Evolutionary conservation across 352 stramenopile genomes (phyloP), one percentile per base, ranked within the genome.

Genomic region (Chrysophaeum taylorii): DNA sequence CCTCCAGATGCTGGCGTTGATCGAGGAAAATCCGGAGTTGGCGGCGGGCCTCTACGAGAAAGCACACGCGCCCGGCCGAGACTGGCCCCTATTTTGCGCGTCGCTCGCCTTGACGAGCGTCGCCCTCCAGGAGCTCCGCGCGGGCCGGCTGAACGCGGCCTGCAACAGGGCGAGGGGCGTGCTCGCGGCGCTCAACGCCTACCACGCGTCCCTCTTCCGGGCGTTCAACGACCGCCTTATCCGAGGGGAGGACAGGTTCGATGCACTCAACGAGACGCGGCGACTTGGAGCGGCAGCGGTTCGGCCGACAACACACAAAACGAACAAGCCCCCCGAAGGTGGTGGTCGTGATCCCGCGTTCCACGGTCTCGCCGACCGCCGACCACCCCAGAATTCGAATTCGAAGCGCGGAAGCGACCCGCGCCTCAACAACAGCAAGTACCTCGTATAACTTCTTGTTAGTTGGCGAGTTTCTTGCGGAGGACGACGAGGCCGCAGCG

Each of bases 1-100:
- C 33, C 76, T 95, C 39, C 86, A 94, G 70, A 84, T 91, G 62
- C 75, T 94, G 7, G 78, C 88, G 60, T 72, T 93, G 2, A 78
- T 91, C 33, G 85, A 92, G 29, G 78, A 72, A 12, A 76, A 91
- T 43, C 63, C 75, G 0, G 81, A 87, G 18, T 53, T 80, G 42
- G 76, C 75, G 33, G 38, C 14, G 15, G 7, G 25, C 41, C 35
- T 77, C 16, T 57, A 69, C 36, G 33, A 73, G 57, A 29, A 23
- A 12, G 64, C 68, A n/a, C 12, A 52, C 18, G 37, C 33, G 25
- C 16, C 38, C 69, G 27, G 21, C 63, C 31, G 41, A 42, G 61
- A 64, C 9, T 82, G 75, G 77, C 77, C 75, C 27, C 70, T 82
- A 45, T 42, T 78, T 33, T 80, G 72, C 66, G 71, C 81, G 9